phyloP scores from a whole-genome alignment of 2,329 filamentous ascomycete species.

The Calonectria naviculata region DNA sequence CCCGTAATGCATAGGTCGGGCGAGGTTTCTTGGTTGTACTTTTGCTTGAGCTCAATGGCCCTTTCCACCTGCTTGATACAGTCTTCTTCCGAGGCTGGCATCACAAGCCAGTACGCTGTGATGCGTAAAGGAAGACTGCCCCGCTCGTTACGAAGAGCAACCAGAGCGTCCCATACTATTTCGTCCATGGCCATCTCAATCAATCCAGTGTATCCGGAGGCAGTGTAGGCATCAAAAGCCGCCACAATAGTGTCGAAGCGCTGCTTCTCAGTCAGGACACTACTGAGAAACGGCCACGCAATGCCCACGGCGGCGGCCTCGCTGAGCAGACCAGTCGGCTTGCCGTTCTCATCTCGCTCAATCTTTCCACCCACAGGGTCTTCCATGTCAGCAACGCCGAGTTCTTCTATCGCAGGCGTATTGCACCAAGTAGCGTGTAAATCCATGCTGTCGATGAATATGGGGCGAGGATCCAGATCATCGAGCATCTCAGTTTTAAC shows the following conservation, averaged over 20 bases:
- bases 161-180: slow-evolving; percentile 53
- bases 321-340: slow-evolving; percentile 52
- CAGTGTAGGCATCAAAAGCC: slow-evolving; percentile 52
- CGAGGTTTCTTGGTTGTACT: slow-evolving; percentile 44
- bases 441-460: slow-evolving; percentile 57
- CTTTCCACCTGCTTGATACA: slow-evolving; percentile 51
- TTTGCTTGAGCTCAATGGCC: slow-evolving; percentile 48
- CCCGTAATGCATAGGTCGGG: slow-evolving; percentile 62
- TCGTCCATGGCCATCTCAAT: slow-evolving; percentile 63
- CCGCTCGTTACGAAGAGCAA: slow-evolving; percentile 36
- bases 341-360: slow-evolving; percentile 51
- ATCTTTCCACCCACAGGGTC: slow-evolving; percentile 55
- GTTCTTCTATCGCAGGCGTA: slow-evolving; percentile 53
- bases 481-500: slow-evolving; percentile 55
- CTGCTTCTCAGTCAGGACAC: slow-evolving; percentile 48
- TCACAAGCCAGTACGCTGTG: slow-evolving; percentile 58
- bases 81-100: slow-evolving; percentile 46
- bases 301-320: slow-evolving; percentile 54
- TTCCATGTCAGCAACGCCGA: slow-evolving; percentile 50
- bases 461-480: slow-evolving; percentile 55
- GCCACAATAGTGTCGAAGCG: slow-evolving; percentile 49
- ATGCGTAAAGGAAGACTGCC: slow-evolving; percentile 50
- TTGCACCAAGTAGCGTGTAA: slow-evolving; percentile 59
- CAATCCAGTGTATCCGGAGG: slow-evolving; percentile 55
- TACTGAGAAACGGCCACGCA: slow-evolving; percentile 55